phyloP scores from a whole-genome alignment of 768 basidiomycete species.

The Rhizopogon sp. region DNA sequence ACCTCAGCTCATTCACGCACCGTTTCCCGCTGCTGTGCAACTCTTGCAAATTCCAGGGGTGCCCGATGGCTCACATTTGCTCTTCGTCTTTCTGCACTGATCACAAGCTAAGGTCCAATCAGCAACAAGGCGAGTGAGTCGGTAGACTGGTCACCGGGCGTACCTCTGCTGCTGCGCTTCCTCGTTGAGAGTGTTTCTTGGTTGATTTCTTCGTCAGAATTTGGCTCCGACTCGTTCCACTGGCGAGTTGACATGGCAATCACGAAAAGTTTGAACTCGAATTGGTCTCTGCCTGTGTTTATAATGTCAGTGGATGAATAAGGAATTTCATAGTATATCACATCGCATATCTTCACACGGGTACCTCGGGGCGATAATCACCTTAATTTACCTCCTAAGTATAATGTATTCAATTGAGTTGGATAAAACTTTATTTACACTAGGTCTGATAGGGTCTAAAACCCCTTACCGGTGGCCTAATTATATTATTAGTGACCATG shows the following conservation, averaged over 20 bases:
- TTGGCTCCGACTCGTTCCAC: conserved; percentile 54
- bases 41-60: conserved; percentile 56
- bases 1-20: conserved; percentile 27
- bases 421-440: neutral
- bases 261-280: conserved; percentile 1
- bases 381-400: neutral
- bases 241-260: conserved; percentile 25
- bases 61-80: conserved; percentile 67
- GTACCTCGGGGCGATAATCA: neutral
- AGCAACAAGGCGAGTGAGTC: neutral
- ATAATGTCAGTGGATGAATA: neutral
- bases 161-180: conserved; percentile 65
- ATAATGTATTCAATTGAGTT: too few species aligned
- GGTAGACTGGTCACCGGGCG: conserved; percentile 3
- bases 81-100: conserved; percentile 84
- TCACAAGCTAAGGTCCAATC: conserved; percentile 58
- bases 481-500: too few species aligned
- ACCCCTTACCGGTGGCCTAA: too few species aligned
- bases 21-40: conserved; percentile 51
- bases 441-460: too few species aligned
- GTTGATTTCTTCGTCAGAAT: conserved; percentile 49
- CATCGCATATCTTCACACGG: neutral
- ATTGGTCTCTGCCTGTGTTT: conserved; percentile 11
- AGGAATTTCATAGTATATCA: neutral
- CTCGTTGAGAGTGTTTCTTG: conserved; percentile 39